Evolutionary conservation across 225 moss, liverwort and hornwort genomes (phyloP).

Genomic region (Polytrichum formosum): DNA sequence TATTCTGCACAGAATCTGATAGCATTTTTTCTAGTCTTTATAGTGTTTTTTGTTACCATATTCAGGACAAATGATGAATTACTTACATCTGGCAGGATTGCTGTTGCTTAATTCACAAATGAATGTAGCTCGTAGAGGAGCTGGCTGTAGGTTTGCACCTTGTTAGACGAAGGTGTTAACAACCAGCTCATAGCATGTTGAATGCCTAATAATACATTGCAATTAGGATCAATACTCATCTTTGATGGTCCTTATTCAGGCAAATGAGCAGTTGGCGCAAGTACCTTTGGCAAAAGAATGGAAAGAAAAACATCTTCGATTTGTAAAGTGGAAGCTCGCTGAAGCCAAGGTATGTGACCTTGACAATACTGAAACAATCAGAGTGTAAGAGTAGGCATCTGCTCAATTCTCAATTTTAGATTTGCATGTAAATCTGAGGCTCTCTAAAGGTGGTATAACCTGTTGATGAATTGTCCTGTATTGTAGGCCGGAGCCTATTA

Average conservation of each 20-base stretch:
- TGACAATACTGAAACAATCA: too few relatives aligned
- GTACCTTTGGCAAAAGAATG: constrained; percentile 15
- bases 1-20: background rate
- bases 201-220: too few relatives aligned
- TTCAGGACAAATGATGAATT: too few relatives aligned
- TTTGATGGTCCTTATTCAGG: constrained; percentile 15
- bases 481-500: constrained; percentile 48
- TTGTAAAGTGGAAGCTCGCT: constrained; percentile 43
- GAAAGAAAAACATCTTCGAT: constrained; percentile 29
- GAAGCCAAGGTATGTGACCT: constrained; percentile 34
- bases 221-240: background rate
- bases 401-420: background rate
- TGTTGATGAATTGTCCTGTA: background rate
- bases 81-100: too few relatives aligned
- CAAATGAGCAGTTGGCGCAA: constrained; percentile 20
- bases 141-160: too few relatives aligned
- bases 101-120: too few relatives aligned
- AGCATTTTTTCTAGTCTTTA: background rate
- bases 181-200: too few relatives aligned
- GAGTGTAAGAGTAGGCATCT: background rate
- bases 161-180: too few relatives aligned
- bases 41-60: too few relatives aligned
- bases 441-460: too few relatives aligned
- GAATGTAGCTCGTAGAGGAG: too few relatives aligned
- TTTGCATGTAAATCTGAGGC: too few relatives aligned